phyloP scores from a whole-genome alignment of 2,329 filamentous ascomycete genomes.

The Diaporthe vexans region DNA sequence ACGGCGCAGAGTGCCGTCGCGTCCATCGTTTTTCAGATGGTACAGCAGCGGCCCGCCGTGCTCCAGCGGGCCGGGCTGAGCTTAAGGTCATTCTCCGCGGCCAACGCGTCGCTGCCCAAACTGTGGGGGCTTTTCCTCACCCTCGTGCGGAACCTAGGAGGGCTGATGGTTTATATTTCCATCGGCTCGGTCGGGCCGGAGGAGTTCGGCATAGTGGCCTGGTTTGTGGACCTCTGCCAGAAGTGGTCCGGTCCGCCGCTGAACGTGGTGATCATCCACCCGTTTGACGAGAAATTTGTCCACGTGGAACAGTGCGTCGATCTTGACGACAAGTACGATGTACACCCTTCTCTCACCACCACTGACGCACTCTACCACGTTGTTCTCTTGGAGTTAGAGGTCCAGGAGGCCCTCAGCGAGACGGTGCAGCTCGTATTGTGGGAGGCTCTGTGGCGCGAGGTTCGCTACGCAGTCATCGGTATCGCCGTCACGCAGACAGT shows the following conservation, averaged over 20 bases:
- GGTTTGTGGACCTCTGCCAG: slow-evolving; percentile 45
- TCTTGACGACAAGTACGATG: slow-evolving; percentile 49
- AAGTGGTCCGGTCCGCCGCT: slow-evolving; percentile 47
- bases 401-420: slow-evolving; percentile 42
- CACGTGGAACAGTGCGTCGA: slow-evolving; percentile 45
- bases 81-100: slow-evolving; percentile 44
- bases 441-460: slow-evolving; percentile 49
- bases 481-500: slow-evolving; percentile 43
- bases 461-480: slow-evolving; percentile 47
- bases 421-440: slow-evolving; percentile 47
- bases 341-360: slow-evolving; percentile 48
- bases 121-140: slow-evolving; percentile 46
- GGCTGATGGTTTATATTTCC: slow-evolving; percentile 47
- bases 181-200: slow-evolving; percentile 48
- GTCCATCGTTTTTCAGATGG: slow-evolving; percentile 47
- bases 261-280: slow-evolving; percentile 48
- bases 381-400: slow-evolving; percentile 45
- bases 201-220: slow-evolving; percentile 47
- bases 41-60: slow-evolving; percentile 47
- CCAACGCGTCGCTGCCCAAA: slow-evolving; percentile 41
- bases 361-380: slow-evolving; percentile 49
- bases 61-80: slow-evolving; percentile 43
- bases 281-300: slow-evolving; percentile 46
- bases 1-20: slow-evolving; percentile 48
- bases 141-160: slow-evolving; percentile 43